Percentiles rank a stretch among this genome's conserved stretches.
Evolutionary conservation across 2,329 filamentous ascomycete species (phyloP).

Genomic region (Juglanconis juglandina): DNA sequence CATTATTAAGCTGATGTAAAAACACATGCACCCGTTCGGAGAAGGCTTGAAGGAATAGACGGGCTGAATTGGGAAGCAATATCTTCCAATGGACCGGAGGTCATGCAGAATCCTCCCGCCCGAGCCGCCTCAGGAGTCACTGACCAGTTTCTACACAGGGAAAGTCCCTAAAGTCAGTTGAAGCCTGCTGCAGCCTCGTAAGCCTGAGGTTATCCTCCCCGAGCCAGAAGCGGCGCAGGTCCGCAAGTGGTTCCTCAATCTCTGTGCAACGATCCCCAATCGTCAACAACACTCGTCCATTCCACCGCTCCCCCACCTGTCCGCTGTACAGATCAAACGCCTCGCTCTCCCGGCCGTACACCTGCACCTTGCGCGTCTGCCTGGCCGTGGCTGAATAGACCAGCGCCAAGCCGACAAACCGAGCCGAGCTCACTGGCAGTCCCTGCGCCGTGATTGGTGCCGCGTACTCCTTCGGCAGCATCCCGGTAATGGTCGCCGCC

Average conservation of each 20-base stretch:
- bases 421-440: slow-evolving; percentile 30
- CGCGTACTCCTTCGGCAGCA: slow-evolving; percentile 30
- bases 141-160: too few relatives aligned
- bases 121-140: too few relatives aligned
- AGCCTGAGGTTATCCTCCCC: slow-evolving; percentile 27
- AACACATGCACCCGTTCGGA: too few relatives aligned
- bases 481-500: slow-evolving; percentile 30
- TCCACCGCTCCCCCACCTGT: slow-evolving; percentile 27
- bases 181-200: slow-evolving; percentile 28
- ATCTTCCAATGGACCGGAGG: too few relatives aligned
- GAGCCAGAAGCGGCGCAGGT: slow-evolving; percentile 28
- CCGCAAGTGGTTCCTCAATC: slow-evolving; percentile 28
- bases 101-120: too few relatives aligned
- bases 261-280: slow-evolving; percentile 34
- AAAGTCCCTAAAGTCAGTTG: slow-evolving; percentile 31
- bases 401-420: slow-evolving; percentile 32
- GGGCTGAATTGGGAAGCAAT: too few relatives aligned
- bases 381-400: slow-evolving; percentile 35
- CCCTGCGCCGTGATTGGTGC: slow-evolving; percentile 29
- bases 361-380: slow-evolving; percentile 29
- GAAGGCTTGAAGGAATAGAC: too few relatives aligned
- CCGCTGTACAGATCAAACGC: background rate
- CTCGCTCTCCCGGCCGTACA: slow-evolving; percentile 33
- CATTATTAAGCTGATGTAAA: too few relatives aligned
- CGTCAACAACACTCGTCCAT: slow-evolving; percentile 32